phyloP scores from a whole-genome alignment of 2,329 filamentous ascomycete genomes.

The Penicillium glabrum region DNA sequence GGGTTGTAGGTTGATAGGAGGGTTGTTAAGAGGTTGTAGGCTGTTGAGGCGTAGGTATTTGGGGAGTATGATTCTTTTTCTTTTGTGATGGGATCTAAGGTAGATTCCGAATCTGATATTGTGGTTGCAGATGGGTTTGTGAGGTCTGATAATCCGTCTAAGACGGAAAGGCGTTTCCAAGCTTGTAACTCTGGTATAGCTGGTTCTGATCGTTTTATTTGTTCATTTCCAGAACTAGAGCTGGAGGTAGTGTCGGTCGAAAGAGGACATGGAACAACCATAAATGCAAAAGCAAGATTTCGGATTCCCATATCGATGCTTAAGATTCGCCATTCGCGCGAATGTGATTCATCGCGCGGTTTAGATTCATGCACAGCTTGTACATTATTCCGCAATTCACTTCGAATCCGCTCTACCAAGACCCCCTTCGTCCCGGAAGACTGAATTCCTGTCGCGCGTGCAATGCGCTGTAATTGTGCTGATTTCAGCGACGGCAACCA shows the following conservation, averaged over 20 bases:
- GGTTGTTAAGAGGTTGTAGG: conserved; percentile 55
- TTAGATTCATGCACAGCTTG: background rate
- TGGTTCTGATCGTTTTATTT: background rate
- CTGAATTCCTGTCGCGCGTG: conserved; percentile 60
- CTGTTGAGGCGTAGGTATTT: conserved; percentile 53
- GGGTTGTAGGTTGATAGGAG: conserved; percentile 56
- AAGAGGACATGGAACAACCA: conserved; percentile 39
- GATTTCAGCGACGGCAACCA: conserved; percentile 50
- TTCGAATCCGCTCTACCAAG: conserved; percentile 53
- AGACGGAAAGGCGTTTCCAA: conserved; percentile 44
- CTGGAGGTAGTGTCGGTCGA: background rate
- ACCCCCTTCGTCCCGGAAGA: conserved; percentile 60
- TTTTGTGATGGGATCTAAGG: background rate
- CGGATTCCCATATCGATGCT: conserved; percentile 84
- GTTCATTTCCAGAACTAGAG: background rate
- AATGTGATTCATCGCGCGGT: background rate
- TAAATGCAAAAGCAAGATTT: conserved; percentile 73
- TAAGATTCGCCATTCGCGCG: conserved; percentile 53
- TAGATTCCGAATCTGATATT: conserved; percentile 6
- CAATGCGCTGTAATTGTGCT: conserved; percentile 58
- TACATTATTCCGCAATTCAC: conserved; percentile 11
- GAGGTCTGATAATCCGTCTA: conserved; percentile 13
- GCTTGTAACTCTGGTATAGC: conserved; percentile 29
- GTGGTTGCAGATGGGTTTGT: background rate
- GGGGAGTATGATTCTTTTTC: conserved; percentile 33